These are phyloP conservation scores for Globisporangium heterothallicum DNA, from an alignment of 352 stramenopile species.

Conservation along the genomic window DNA sequence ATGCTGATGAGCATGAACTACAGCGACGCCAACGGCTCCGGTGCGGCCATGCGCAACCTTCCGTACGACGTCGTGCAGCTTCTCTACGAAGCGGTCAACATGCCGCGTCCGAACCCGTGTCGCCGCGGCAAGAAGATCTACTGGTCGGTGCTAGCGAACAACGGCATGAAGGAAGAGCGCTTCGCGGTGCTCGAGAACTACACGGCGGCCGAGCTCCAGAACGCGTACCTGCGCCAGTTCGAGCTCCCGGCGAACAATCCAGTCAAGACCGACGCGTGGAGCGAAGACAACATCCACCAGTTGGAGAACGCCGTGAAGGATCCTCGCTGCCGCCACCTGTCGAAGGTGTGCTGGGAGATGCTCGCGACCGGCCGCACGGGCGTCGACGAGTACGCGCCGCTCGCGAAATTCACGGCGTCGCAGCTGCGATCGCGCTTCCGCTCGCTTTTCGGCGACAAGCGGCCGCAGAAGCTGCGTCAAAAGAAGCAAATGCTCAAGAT, in stretches of 20 bases:
- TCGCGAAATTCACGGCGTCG: slow-evolving; percentile 71
- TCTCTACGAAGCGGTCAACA: slow-evolving; percentile 69
- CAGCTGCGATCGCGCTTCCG: slow-evolving; percentile 74
- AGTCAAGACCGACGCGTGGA: slow-evolving; percentile 59
- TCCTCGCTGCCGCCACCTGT: slow-evolving; percentile 61
- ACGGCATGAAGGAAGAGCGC: slow-evolving; percentile 58
- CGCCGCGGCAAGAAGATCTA: slow-evolving; percentile 71
- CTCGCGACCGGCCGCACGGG: slow-evolving; percentile 62
- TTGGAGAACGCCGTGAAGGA: slow-evolving; percentile 67
- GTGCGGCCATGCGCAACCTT: slow-evolving; percentile 29
- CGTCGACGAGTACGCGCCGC: slow-evolving; percentile 61
- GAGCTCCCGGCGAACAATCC: slow-evolving; percentile 42
- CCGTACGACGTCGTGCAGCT: slow-evolving; percentile 48
- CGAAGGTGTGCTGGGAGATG: slow-evolving; percentile 79
- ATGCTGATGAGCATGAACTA: slow-evolving; percentile 24
- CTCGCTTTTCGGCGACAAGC: slow-evolving; percentile 73
- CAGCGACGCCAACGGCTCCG: slow-evolving; percentile 2
- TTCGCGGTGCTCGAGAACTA: slow-evolving; percentile 54
- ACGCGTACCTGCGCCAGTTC: slow-evolving; percentile 61
- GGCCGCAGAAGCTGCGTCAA: slow-evolving; percentile 58
- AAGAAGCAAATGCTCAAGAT: slow-evolving; percentile 62
- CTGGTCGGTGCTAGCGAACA: slow-evolving; percentile 63
- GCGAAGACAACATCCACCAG: slow-evolving; percentile 61
- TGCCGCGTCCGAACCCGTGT: slow-evolving; percentile 65
- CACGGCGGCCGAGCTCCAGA: slow-evolving; percentile 62